These are phyloP conservation scores for Venustampulla echinocandica DNA, from an alignment of 495 filamentous ascomycete genomes.

Conservation along the genomic window DNA sequence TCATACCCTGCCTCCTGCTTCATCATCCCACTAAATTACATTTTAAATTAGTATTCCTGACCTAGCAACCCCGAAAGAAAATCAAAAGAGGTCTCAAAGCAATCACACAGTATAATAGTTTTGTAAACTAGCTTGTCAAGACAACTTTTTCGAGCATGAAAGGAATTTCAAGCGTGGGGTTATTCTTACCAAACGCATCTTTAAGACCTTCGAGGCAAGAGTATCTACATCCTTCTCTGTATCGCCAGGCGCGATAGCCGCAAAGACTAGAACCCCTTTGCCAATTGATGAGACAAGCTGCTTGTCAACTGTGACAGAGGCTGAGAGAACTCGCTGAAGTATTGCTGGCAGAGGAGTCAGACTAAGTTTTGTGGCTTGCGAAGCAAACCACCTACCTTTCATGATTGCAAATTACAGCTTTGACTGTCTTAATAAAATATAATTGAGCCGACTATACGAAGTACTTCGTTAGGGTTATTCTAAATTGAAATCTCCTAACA, in stretches of 20 bases:
- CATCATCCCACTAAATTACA: slow-evolving; percentile 66
- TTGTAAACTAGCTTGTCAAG: too few species aligned
- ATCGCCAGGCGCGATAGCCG: slow-evolving; percentile 83
- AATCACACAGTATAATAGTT: too few species aligned
- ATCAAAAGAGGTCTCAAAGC: too few species aligned
- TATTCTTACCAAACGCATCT: slow-evolving; percentile 57
- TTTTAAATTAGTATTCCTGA: too few species aligned
- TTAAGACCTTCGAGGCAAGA: slow-evolving; percentile 77
- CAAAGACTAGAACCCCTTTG: slow-evolving; percentile 83
- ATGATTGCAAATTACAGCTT: slow-evolving; percentile 1
- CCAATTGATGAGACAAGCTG: slow-evolving; percentile 83
- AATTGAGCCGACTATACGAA: too few species aligned
- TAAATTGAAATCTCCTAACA: too few species aligned
- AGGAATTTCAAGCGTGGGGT: too few species aligned
- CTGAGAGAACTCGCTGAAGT: slow-evolving; percentile 88
- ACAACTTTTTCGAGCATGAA: too few species aligned
- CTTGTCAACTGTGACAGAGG: slow-evolving; percentile 95
- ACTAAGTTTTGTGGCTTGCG: too few species aligned
- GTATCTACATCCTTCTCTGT: slow-evolving; percentile 79
- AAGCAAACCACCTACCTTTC: slow-evolving; percentile 35
- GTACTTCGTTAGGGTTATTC: too few species aligned
- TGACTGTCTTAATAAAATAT: too few species aligned
- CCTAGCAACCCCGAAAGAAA: too few species aligned
- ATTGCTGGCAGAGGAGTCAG: slow-evolving; percentile 52
- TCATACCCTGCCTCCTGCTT: slow-evolving; percentile 47